Conservation (phyloP, 768 basidiomycete genomes). For the Saitozyma sp. region DNA sequence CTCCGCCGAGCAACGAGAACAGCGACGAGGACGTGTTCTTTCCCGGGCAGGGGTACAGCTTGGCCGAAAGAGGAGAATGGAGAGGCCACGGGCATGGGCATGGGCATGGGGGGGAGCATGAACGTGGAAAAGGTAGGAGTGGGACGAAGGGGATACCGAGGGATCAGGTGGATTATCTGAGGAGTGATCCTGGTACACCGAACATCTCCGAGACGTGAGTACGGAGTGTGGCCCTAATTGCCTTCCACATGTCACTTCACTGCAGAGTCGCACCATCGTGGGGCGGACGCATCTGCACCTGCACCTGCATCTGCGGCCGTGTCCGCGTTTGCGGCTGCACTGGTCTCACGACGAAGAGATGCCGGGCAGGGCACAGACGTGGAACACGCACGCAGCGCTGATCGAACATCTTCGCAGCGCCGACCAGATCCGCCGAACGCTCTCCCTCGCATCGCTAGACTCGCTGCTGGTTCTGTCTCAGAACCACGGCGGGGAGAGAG, state of each 20-base stretch:
- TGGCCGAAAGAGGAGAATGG: no score
- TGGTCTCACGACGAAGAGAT: no score
- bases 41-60: not conserved
- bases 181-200: constrained; percentile 50
- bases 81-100: not conserved
- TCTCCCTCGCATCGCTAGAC: constrained; percentile 50
- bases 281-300: no score
- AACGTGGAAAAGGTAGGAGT: constrained; percentile 9
- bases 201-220: constrained; percentile 52
- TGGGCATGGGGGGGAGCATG: constrained; percentile 6
- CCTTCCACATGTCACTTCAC: not conserved
- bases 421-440: constrained; percentile 50
- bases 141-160: constrained; percentile 24
- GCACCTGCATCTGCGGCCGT: no score
- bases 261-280: not conserved
- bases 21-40: constrained; percentile 5
- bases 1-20: not conserved
- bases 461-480: constrained; percentile 36
- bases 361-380: no score
- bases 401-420: constrained; percentile 33
- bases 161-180: constrained; percentile 32
- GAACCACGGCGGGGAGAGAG: constrained; percentile 24
- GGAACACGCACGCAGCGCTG: not conserved
- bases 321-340: not conserved
- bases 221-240: not conserved